Base-by-base conservation (phyloP, 495 filamentous ascomycete species). In the Thozetella sp. region DNA sequence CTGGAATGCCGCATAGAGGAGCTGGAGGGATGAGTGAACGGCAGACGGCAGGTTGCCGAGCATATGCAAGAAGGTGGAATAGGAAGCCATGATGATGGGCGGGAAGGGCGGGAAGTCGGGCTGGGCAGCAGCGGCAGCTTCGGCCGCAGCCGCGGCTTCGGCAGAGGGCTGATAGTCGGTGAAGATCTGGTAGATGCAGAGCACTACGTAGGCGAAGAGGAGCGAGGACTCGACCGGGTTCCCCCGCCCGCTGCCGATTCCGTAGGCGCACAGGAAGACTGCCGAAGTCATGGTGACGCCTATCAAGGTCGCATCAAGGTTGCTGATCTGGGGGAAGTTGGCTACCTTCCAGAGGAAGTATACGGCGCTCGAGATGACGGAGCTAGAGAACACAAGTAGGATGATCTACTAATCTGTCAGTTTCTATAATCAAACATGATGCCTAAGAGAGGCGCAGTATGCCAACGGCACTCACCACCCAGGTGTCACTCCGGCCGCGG, bases 141-240 rank as follows among this genome's bases (percentile, higher is more conserved):
- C 69, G 12, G 82, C 78, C 10, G 83, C 81, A 20, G 85, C 83
- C 26, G 83, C 73, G 1, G 83, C 82, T 46, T 81, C 78, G 15
- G 84, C 69, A 2, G 90, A 92, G 10, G 93, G 93, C 63, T 92
- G 84, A 74, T 97, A 99, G 70, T 99, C 95, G 46, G 95, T 99
- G 76, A 99, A 99, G 67, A 97, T 97, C 73, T 99, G 95, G 73
- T 99, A 99, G 69, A 97, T 90, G 80, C 93, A 97, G 60, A 99
- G 87, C 13, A 96, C 93, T 56, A 97, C 86, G 73, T 99, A 99
- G 67, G 95, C 94, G 70, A 99, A 97, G 30, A 99, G 85, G 22
- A 99, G 82, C 17, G 93, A 97, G 66, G 91, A 96, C 75, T 99
- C 95, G 37, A 99, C 92, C 2, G 93, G 91, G 68, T 97, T 99